Base-by-base conservation (phyloP, 2,329 filamentous ascomycete genomes). In the Sporothrix phasma region DNA sequence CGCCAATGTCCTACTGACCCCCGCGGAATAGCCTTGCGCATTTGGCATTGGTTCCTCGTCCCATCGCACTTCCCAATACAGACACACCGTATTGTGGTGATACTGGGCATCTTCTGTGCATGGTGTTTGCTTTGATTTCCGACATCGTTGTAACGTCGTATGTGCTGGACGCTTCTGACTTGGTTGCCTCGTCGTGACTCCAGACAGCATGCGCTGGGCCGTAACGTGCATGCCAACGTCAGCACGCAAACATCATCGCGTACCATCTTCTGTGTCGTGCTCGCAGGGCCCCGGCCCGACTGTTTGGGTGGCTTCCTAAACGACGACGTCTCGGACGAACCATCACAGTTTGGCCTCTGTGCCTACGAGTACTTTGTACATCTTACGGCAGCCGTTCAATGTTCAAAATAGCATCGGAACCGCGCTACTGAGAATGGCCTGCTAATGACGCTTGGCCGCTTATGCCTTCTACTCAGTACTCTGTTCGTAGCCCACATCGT, bases 241-340 rank as follows among this genome's bases (percentile, higher is more conserved):
- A 56, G 54, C 24, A 62, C 61, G 61, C 61, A 37, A 45, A 45
- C 22, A 62, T 54, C 61, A 62, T 54, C 54, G 37, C 49, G 37
- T 24, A 19, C 29, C 37, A 62, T 53, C 46, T 41, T 62, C 51
- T 62, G 37, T 15, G 29, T 29, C 26, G 43, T 49, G 45, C 24
- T 17, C 45, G 31, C 13, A 37, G 43, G 10, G 58, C 5, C 58
- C 10, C 41, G 59, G 59, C 59, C 59, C 59, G 59, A 29, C 46
- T 24, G 45, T 31, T 47, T 62, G 59, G 45, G 43, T 47, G 43
- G 59, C 51, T 62, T 62, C 46, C 51, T 61, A 31, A 61, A 24
- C 56, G 15, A 10, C 26, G 43, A n/a, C n/a, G n/a, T n/a, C n/a
- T n/a, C n/a, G n/a, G n/a, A n/a, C n/a, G n/a, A n/a, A n/a, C n/a